phyloP scores from a whole-genome alignment of 140 eudicot genomes.

The Erigeron philadelphicus region DNA sequence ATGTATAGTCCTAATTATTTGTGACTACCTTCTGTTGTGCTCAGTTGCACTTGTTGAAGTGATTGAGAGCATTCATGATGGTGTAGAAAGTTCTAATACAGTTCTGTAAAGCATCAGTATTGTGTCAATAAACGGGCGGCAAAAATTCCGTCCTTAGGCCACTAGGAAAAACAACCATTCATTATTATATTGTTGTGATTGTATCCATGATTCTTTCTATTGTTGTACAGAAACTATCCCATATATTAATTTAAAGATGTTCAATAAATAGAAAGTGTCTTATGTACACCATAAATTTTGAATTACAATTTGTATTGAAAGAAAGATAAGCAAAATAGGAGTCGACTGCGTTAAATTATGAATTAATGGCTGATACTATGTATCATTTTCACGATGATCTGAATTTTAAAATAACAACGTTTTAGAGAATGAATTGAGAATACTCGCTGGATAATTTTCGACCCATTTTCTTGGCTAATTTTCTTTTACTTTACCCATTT shows the following conservation, averaged over 20 bases:
- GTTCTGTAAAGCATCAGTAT: constrained; percentile 24
- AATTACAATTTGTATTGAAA: no score
- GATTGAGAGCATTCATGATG: constrained; percentile 15
- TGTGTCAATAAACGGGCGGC: constrained; percentile 22
- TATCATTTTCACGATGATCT: no score
- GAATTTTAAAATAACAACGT: no score
- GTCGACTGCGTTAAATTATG: no score
- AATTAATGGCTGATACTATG: no score
- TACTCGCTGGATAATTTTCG: no score
- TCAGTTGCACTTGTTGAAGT: constrained; percentile 13
- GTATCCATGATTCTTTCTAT: constrained; percentile 21
- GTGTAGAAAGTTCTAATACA: constrained; percentile 14
- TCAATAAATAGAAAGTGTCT: no score
- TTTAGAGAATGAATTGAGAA: no score
- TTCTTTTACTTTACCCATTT: no score
- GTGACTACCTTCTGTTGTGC: not conserved
- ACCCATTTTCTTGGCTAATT: no score
- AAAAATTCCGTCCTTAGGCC: not conserved
- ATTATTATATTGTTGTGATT: constrained; percentile 10
- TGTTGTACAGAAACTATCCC: constrained; percentile 12
- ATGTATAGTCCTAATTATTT: constrained; percentile 30
- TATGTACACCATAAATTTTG: no score
- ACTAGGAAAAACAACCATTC: constrained; percentile 1
- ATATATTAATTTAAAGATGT: not conserved
- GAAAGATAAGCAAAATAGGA: no score